Evolutionary conservation across 257 asterid species (phyloP).

Genomic region (Scutellaria galericulata): DNA sequence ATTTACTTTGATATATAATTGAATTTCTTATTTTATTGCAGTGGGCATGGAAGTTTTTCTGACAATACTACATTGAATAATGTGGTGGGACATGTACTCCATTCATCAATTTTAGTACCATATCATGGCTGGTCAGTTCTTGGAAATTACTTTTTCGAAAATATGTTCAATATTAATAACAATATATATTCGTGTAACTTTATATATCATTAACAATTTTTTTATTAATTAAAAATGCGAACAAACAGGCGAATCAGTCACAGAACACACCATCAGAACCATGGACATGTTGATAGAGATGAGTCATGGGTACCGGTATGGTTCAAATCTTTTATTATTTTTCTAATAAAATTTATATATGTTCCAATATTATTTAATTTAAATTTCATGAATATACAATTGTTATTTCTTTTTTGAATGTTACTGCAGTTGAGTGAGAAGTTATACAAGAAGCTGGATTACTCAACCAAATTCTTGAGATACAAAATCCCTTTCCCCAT

Average conservation of each 20-base stretch:
- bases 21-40: constrained; percentile 29
- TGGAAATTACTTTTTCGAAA: neutral
- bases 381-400: neutral
- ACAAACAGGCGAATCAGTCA: constrained; percentile 68
- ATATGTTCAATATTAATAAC: neutral
- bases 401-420: neutral
- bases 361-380: neutral
- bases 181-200: neutral
- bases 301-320: constrained; percentile 82
- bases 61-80: constrained; percentile 51
- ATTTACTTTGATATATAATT: neutral
- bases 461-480: constrained; percentile 52
- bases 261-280: constrained; percentile 77
- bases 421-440: constrained; percentile 58
- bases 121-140: constrained; percentile 68
- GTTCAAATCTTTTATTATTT: neutral
- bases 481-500: constrained; percentile 70
- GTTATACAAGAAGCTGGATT: constrained; percentile 51
- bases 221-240: neutral
- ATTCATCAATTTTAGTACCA: constrained; percentile 68
- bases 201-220: too few species aligned
- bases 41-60: constrained; percentile 83
- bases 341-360: neutral
- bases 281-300: constrained; percentile 71
- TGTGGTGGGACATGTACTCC: constrained; percentile 67